Evolutionary conservation across 805 yeast genomes (phyloP).

Genomic region (Wickerhamiella siamensis): DNA sequence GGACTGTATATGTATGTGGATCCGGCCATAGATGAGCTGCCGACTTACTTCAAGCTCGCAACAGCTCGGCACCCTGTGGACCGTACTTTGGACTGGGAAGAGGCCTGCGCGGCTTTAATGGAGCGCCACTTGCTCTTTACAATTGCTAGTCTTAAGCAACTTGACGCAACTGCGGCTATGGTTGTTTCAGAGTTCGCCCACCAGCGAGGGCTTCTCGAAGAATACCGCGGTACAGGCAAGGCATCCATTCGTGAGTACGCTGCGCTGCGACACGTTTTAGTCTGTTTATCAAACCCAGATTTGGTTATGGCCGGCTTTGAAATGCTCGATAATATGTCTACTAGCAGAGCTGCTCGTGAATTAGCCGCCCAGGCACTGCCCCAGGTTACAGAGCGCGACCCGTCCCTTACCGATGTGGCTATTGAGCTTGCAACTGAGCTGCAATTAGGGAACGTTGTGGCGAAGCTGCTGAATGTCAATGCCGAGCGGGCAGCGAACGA

Average conservation of each 20-base stretch:
- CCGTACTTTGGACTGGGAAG: constrained; percentile 9
- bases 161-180: constrained; percentile 5
- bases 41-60: neutral
- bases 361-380: constrained; percentile 5
- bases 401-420: constrained; percentile 2
- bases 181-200: constrained; percentile 4
- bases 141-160: constrained; percentile 1
- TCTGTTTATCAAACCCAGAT: constrained; percentile 3
- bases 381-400: constrained; percentile 3
- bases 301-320: constrained; percentile 5
- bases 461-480: constrained; percentile 3
- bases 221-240: neutral
- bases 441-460: constrained; percentile 1
- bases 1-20: constrained; percentile 2
- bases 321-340: constrained; percentile 6
- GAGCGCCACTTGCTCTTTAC: constrained; percentile 1
- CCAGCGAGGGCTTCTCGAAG: constrained; percentile 1
- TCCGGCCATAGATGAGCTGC: constrained; percentile 6
- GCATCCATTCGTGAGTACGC: constrained; percentile 5
- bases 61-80: constrained; percentile 3
- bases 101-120: constrained; percentile 5
- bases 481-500: constrained; percentile 4
- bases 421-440: constrained; percentile 2
- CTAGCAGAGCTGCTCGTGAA: constrained; percentile 1
- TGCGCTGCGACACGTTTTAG: constrained; percentile 5